Evolutionary conservation across 495 filamentous ascomycete genomes (phyloP), one percentile per base, ranked within the genome.

Genomic region (Hypoxylon subgilvum): DNA sequence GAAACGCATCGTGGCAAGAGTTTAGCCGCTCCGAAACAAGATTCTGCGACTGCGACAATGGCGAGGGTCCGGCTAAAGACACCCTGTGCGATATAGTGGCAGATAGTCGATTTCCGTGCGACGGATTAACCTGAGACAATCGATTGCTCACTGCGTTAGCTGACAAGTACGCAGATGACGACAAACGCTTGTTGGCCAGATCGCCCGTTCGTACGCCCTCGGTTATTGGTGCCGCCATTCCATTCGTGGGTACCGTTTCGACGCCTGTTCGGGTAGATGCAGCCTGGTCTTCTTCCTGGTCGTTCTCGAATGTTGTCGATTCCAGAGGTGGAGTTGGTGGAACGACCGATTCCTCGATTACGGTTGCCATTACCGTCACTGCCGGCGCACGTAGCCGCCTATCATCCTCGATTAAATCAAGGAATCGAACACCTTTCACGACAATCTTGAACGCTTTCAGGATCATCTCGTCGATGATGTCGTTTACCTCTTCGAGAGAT

Each of bases 371-470:
- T 34, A 87, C 69, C 19, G 70, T 75, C 34, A 80, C 73, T 36
- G 82, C 78, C 23, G 86, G 82, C 49, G 70, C 62, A 21, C 76
- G 74, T 10, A 70, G 55, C 30, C 71, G 70, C 25, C 76, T 74
- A 58, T 91, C 88, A 50, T 93, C 85, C 18, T 90, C 85, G 80
- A 91, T 88, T 3, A 92, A 79, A 66, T 99, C 95, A n/a, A 97
- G 78, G 69, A 99, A 97, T 54, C 86, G 82, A 44, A 97, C 91
- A 28, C 89, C 90, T 52, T 92, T 88, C 49, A 86, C 91, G n/a
- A 95, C 89, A 52, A 97, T 90, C 64, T 89, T 93, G 76, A 95
- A 97, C 0, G 91, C 92, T 68, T 92, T 92, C 42, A 96, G 74
- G 8, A 97, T 86, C 84, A 97, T 89, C 69, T 96, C 91, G 69